Base-by-base conservation (phyloP, 164 flowering plant species). In the Aristolochia californica region DNA sequence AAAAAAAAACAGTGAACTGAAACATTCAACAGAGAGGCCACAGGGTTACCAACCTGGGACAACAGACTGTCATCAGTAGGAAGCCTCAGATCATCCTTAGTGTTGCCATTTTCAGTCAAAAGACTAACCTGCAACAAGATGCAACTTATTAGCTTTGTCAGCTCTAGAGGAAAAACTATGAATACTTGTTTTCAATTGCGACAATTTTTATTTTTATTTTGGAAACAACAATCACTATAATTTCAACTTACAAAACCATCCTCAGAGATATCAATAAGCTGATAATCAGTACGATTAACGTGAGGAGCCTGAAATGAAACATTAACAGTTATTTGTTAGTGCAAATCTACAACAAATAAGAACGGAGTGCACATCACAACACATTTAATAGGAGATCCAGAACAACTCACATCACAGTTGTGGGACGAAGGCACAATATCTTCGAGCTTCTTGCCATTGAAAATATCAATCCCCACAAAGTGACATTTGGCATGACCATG, bases 361-460 rank as follows among this genome's bases (percentile, higher is more conserved):
- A n/a, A 48, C 5, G n/a, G 51, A 5, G 17, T 22, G 17, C 47
- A 44, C 17, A 20, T 20, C 15, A 20, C 1, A 51, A 21, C 21
- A 22, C 5, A 22, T n/a, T 3, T 15, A 62, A 47, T 58, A 44
- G 48, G 4, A 11, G 52, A 18, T 25, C n/a, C n/a, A n/a, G n/a
- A 49, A 24, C 13, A 52, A 24, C 50, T 51, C 64, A 82, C 84
- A 73, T 82, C 87, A 73, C 83, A 77, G 61, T 80, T 80, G 71
- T 82, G 88, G 64, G 88, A 83, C 10, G 88, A 83, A 20, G 85
- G 83, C 14, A 83, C 88, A 68, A 83, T 83, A 77, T 80, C 88
- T 66, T 83, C 88, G 15, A 80, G 83, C 72, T 83, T 83, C 72
- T 83, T 83, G 18, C 72, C 77, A 66, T 48, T 83, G 58, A 78